Evolutionary conservation across 495 filamentous ascomycete species (phyloP), one percentile per base, ranked within the genome.

Genomic region (Xylaria cubensis): DNA sequence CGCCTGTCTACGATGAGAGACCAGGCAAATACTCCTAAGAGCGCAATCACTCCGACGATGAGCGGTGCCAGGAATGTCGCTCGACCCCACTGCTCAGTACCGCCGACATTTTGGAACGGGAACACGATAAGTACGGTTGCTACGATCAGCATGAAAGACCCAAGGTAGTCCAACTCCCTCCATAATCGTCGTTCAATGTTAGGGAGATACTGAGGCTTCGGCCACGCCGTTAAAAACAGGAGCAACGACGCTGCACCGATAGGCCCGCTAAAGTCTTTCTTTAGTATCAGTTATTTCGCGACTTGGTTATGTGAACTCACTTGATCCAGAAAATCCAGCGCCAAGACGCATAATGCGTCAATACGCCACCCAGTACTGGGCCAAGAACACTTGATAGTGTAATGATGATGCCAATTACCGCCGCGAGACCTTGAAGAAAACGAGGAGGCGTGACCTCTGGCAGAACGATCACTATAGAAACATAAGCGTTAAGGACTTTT

Each of bases 111-210:
- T 73, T 92, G 87, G 71, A 92, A 86, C 3, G 89, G 81, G 59
- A 89, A 87, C 21, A 91, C 85, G 7, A 90, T 81, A 41, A 92
- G 79, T 9, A 89, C 83, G 1, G 88, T 84, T 13, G 85, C 83
- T 7, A 84, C 82, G 24, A 92, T 84, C 1, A 90, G 75, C 15
- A 92, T 76, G 32, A 88, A 69, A 2, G 86, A 83, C 17, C 90
- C 89, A 24, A 88, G 24, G 64, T 86, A 82, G 73, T 92, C 90
- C 19, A 90, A 73, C 65, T 87, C 77, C 58, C 67, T 78, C 80
- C 87, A 85, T 3, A 81, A 83, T 36, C 78, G 71, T 34, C 71
- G 75, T 39, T 82, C 74, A 0, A 75, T 32, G 3, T 59, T 62
- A 2, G 79, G 81, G 19, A 83, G 76, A 64, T 81, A 77, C 55